These are phyloP conservation scores for Aschersonia sp. DNA, from an alignment of 2,329 filamentous ascomycete genomes.

Conservation along the genomic window DNA sequence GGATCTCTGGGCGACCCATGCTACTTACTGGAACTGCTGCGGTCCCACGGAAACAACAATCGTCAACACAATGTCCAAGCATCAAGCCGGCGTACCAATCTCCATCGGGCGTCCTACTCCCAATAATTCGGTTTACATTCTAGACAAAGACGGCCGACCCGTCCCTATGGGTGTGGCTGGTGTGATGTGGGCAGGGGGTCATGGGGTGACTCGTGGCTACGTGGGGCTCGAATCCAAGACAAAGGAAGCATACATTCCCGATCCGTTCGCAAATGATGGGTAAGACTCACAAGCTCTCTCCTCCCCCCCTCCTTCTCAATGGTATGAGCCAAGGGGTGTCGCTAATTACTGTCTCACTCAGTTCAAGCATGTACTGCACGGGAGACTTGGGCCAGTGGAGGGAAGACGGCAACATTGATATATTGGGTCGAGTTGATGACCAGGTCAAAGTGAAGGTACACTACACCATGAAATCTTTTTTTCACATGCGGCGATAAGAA, in stretches of 20 bases:
- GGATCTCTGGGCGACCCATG: conserved; percentile 36
- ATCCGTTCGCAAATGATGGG: conserved; percentile 37
- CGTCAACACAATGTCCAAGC: conserved; percentile 40
- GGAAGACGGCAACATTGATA: conserved; percentile 35
- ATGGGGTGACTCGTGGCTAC: conserved; percentile 40
- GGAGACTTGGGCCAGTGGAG: conserved; percentile 43
- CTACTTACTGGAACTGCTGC: conserved; percentile 39
- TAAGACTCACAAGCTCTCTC: conserved; percentile 13
- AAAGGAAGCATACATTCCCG: conserved; percentile 29
- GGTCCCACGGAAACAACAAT: conserved; percentile 47
- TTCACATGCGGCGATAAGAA: neutral
- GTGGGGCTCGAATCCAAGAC: conserved; percentile 37
- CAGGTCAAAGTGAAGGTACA: conserved; percentile 44
- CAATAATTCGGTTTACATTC: conserved; percentile 40
- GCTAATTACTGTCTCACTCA: conserved; percentile 9
- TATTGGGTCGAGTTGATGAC: conserved; percentile 42
- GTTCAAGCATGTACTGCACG: conserved; percentile 41
- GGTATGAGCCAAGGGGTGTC: conserved; percentile 1
- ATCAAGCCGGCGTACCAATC: conserved; percentile 27
- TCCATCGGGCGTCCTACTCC: conserved; percentile 41
- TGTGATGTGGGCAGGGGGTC: conserved; percentile 41
- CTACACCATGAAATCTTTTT: conserved; percentile 1
- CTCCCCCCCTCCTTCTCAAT: neutral
- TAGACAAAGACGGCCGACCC: conserved; percentile 29
- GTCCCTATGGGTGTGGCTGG: conserved; percentile 32